phyloP scores from a whole-genome alignment of 352 stramenopile species.

The Globisporangium nagaii region DNA sequence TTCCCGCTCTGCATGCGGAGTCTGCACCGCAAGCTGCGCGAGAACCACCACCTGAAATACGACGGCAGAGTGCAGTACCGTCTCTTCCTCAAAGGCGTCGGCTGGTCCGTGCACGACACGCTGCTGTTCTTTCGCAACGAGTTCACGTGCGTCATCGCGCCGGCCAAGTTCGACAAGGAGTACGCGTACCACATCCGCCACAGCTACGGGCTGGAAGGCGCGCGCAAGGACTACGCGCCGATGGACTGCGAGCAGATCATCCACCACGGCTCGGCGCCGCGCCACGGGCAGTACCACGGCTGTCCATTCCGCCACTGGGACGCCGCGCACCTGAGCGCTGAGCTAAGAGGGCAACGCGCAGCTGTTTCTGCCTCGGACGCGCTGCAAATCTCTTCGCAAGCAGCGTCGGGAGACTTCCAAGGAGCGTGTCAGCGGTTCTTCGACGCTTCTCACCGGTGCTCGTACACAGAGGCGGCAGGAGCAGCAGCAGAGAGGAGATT shows the following conservation, averaged over 20 bases:
- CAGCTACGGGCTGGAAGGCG: constrained; percentile 79
- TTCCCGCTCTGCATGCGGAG: constrained; percentile 83
- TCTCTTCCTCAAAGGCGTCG: constrained; percentile 81
- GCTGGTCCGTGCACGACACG: constrained; percentile 71
- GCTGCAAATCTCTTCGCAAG: constrained; percentile 28
- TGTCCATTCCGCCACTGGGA: constrained; percentile 84
- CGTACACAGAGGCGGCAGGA: constrained; percentile 10
- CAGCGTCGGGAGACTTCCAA: constrained; percentile 26
- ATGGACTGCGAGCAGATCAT: constrained; percentile 60
- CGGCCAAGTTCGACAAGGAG: constrained; percentile 73
- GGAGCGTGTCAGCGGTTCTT: constrained; percentile 49
- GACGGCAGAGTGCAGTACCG: constrained; percentile 79
- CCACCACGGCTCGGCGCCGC: constrained; percentile 21
- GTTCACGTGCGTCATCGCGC: constrained; percentile 54
- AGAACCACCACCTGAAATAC: constrained; percentile 84
- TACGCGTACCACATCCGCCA: constrained; percentile 87
- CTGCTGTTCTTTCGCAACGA: constrained; percentile 72
- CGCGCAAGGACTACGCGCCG: constrained; percentile 63
- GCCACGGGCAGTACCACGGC: constrained; percentile 68
- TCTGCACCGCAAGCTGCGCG: constrained; percentile 61
- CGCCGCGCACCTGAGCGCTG: constrained; percentile 22
- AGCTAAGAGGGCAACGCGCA: constrained; percentile 27
- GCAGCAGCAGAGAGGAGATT: neutral
- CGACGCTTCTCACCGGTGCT: constrained; percentile 26
- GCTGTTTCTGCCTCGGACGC: constrained; percentile 12